These are phyloP conservation scores for Colletotrichum simmondsii DNA, from an alignment of 2,329 filamentous ascomycete species.

Conservation along the genomic window DNA sequence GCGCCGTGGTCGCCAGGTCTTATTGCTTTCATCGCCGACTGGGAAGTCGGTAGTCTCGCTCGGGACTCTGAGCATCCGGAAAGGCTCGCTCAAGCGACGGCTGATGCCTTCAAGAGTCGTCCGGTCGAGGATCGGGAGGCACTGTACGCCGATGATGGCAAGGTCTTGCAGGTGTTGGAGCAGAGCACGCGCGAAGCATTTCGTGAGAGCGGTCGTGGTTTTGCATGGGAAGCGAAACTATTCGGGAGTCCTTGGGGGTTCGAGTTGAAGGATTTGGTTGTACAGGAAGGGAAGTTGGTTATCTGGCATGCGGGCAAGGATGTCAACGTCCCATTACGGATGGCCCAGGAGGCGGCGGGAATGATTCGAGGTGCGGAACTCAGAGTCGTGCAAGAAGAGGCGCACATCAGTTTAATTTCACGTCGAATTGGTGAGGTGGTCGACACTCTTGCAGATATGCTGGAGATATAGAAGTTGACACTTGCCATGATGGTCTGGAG, in stretches of 20 bases:
- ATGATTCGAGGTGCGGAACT: not conserved
- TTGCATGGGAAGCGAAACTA: slow-evolving; percentile 18
- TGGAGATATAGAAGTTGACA: not conserved
- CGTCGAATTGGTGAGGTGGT: not conserved
- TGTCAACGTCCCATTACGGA: slow-evolving; percentile 13
- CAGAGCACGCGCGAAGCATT: not conserved
- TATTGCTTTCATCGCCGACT: slow-evolving; percentile 16
- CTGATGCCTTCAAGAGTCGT: slow-evolving; percentile 18
- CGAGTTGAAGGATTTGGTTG: slow-evolving; percentile 22
- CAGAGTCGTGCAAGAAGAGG: not conserved
- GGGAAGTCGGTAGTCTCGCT: not conserved
- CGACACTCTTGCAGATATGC: not conserved
- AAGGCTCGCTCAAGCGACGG: not conserved
- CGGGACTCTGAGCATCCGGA: not conserved
- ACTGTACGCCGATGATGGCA: not conserved
- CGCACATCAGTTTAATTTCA: not conserved
- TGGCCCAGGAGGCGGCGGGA: not conserved
- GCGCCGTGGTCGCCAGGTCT: slow-evolving; percentile 18
- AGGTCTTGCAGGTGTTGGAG: not conserved
- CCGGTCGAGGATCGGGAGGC: slow-evolving; percentile 38
- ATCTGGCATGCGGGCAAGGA: slow-evolving; percentile 23
- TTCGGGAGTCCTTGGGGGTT: slow-evolving; percentile 36
- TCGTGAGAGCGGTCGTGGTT: not conserved
- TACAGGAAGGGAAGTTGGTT: slow-evolving; percentile 1
- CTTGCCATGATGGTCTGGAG: not conserved